Evolutionary conservation across 805 yeast genomes (phyloP), one percentile per base, ranked within the genome.

Genomic region (Blastobotrys americana): DNA sequence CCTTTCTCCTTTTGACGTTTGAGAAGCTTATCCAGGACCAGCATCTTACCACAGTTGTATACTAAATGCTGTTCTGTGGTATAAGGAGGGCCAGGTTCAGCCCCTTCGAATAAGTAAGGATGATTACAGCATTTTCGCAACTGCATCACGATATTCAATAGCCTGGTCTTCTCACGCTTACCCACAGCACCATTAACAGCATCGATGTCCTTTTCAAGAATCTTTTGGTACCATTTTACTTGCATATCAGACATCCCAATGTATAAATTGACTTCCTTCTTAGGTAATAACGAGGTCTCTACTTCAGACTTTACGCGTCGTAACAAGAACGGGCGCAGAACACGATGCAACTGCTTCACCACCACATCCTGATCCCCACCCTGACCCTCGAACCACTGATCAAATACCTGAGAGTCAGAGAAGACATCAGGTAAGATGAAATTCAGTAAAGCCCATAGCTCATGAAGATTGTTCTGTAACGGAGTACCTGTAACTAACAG

Each of bases 191-290:
- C 97, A 64, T 90, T 90, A 5, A 90, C 96, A 0, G 97, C 97
- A 61, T 86, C 96, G 43, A 90, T 85, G 57, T 90, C 97, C 57
- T 88, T 90, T 60, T 89, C 96, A 45, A 93, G 67, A 44, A 90
- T 68, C 51, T 82, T 82, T 61, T 82, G 82, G 64, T 90, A 90
- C 97, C 97, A 90, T 57, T 78, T 76, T 21, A 82, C 69, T 67
- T 90, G 97, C 97, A 90, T 90, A 22, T 84, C 88, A 0, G 95
- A 79, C 97, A 90, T 88, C 8, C 95, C 95, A 37, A 89, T 84
- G 60, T 90, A 90, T 28, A 93, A 72, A 54, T 90, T 90, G 37
- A 84, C 71, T 65, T 93, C 97, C 46, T 84, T 83, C 60, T 93
- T 93, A 4, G 97, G 97, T 33, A 88, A 67, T 41, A 90, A 70